Evolutionary conservation across 257 asterid species (phyloP).

Genomic region (Ligustrum vulgare): DNA sequence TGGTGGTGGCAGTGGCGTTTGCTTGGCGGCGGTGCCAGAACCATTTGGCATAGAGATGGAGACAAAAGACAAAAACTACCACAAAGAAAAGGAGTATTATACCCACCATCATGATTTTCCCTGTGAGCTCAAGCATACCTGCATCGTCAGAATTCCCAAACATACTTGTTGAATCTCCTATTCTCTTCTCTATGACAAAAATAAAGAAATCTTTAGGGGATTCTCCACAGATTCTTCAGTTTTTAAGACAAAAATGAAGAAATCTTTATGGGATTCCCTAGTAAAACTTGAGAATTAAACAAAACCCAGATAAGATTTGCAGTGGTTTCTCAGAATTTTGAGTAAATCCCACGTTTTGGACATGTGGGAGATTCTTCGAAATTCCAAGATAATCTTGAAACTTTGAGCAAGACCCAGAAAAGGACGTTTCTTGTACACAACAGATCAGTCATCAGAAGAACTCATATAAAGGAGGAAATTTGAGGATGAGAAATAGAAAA

Average conservation of each 20-base stretch:
- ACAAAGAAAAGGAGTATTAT: constrained; percentile 57
- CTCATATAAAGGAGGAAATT: constrained; percentile 7
- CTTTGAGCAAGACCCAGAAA: constrained; percentile 29
- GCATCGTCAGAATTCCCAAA: constrained; percentile 36
- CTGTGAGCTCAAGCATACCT: constrained; percentile 55
- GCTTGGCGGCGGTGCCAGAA: constrained; percentile 68
- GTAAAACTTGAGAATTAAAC: background rate
- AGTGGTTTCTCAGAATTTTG: constrained; percentile 9
- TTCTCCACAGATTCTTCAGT: background rate
- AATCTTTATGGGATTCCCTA: constrained; percentile 1
- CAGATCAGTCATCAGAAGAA: constrained; percentile 20
- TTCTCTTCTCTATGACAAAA: constrained; percentile 32
- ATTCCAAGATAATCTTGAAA: constrained; percentile 17
- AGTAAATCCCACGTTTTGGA: constrained; percentile 10
- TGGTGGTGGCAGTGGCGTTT: constrained; percentile 29
- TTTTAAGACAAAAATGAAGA: background rate
- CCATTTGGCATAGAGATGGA: constrained; percentile 78
- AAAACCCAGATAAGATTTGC: constrained; percentile 8
- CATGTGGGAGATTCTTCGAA: constrained; percentile 18
- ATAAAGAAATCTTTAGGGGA: background rate
- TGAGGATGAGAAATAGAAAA: constrained; percentile 31
- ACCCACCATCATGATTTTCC: constrained; percentile 66
- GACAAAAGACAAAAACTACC: constrained; percentile 52
- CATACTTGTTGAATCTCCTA: constrained; percentile 40
- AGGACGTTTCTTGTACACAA: background rate